phyloP scores from a whole-genome alignment of 768 basidiomycete genomes.

The Tylopilus balloui region DNA sequence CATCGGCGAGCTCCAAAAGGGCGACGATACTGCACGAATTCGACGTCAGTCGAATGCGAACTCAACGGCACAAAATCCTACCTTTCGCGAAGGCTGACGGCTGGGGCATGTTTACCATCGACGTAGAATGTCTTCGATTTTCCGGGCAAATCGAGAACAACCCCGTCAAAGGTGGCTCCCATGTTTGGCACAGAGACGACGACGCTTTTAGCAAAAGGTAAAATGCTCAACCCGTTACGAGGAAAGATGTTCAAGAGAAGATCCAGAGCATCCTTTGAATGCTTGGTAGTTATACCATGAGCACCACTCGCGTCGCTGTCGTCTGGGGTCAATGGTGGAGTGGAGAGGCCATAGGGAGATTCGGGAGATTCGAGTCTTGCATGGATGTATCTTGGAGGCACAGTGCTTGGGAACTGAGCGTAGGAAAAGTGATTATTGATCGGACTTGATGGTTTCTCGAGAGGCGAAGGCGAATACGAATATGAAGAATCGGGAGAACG shows the following conservation, averaged over 20 bases:
- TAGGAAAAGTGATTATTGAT: constrained; percentile 16
- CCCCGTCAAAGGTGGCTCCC: constrained; percentile 68
- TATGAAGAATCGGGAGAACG: constrained; percentile 36
- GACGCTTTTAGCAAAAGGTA: constrained; percentile 73
- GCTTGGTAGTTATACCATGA: constrained; percentile 41
- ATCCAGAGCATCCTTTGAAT: constrained; percentile 63
- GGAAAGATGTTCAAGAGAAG: constrained; percentile 80
- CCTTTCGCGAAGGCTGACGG: constrained; percentile 82
- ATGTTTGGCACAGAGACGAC: constrained; percentile 65
- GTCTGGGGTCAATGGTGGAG: constrained; percentile 80
- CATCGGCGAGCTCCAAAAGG: constrained; percentile 83
- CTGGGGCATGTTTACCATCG: constrained; percentile 76
- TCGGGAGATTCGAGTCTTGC: constrained; percentile 35
- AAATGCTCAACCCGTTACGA: constrained; percentile 57
- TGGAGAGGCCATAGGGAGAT: constrained; percentile 46
- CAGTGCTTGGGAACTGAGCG: constrained; percentile 25
- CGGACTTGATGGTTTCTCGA: constrained; percentile 19
- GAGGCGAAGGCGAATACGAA: constrained; percentile 31
- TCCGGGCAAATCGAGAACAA: constrained; percentile 70
- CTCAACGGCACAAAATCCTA: constrained; percentile 28
- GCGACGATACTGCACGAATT: constrained; percentile 64
- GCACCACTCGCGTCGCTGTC: constrained; percentile 43
- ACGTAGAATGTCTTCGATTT: constrained; percentile 77
- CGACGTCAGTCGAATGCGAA: constrained; percentile 2
- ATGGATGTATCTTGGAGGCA: constrained; percentile 43